Base-by-base conservation (phyloP, 192 early-diverging fungal genomes). In the Coemansia asiatica region DNA sequence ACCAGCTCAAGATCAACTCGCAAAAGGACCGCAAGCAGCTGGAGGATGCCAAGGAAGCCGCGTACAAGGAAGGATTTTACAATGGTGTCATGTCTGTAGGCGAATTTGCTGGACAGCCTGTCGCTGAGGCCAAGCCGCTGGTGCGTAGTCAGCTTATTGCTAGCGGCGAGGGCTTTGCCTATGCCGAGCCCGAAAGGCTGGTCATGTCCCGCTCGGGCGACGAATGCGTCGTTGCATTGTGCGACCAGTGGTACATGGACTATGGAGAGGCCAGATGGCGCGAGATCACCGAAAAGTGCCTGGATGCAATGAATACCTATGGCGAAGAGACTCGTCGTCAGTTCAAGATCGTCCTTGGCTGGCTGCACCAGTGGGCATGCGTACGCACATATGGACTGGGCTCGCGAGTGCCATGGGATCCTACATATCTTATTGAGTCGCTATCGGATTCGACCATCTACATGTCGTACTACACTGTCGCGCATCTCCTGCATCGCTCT, bases 391-490 rank as follows among this genome's bases (percentile, higher is more conserved):
- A 92, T 63, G 97, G 97, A 38, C 87, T 99, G 56, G 97, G 97
- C 56, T 88, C 86, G 64, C 89, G 85, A 59, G 77, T 99, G 56
- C 97, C 97, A 13, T 98, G 96, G 95, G 96, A 99, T 70, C 82
- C 83, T 31, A 83, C 89, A 66, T 94, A 86, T 80, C 80, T 99
- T 72, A 94, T 99, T 64, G 97, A 99, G 84, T 94, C 92, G 36
- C 85, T 99, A 22, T 92, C 90, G 18, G 97, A 99, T 73, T 99
- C 97, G 19, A 99, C 97, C 23, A 97, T 99, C 64, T 99, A 99
- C 83, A 99, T 99, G 97, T 93, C 97, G 29, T 99, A 98, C 86
- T 99, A 99, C 86, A 97, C 97, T 18, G 89, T 99, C 31, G 88
- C 94, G 7, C 93, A 94, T 72, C 77, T 96, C 61, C 84, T 99